A percentile compares a stretch with the other conserved stretches of the same genome.
These are phyloP conservation scores for Apiotrichum gamsii DNA, from an alignment of 1,284 basidiomycete genomes.

Conservation along the genomic window DNA sequence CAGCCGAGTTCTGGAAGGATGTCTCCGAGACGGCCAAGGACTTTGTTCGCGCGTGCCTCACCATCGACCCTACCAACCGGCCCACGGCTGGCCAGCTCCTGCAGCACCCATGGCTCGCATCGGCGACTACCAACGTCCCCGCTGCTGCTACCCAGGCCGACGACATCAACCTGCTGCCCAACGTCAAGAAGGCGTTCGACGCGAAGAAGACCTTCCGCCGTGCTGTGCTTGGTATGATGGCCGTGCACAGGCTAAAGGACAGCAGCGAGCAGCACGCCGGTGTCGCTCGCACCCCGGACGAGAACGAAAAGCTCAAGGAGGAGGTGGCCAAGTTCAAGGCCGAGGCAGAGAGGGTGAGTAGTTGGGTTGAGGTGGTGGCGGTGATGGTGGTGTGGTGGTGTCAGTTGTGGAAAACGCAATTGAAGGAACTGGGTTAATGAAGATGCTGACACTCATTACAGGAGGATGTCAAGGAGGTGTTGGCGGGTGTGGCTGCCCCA, in stretches of 20 bases:
- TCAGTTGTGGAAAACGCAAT: background rate
- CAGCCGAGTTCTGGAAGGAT: conserved; percentile 77
- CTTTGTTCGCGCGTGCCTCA: conserved; percentile 76
- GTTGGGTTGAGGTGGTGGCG: too few relatives aligned
- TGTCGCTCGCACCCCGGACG: conserved; percentile 51
- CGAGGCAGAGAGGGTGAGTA: conserved; percentile 64
- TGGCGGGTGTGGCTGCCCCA: background rate
- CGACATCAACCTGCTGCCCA: conserved; percentile 70
- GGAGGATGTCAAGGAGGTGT: conserved; percentile 36
- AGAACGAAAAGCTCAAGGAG: conserved; percentile 54
- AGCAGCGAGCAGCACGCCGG: conserved; percentile 42
- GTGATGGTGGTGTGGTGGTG: too few relatives aligned
- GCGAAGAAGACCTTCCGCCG: conserved; percentile 81
- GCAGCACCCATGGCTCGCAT: conserved; percentile 68
- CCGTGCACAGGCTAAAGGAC: conserved; percentile 66
- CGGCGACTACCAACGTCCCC: conserved; percentile 49
- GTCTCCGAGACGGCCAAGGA: conserved; percentile 72
- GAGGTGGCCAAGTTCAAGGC: conserved; percentile 68
- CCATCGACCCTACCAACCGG: conserved; percentile 67
- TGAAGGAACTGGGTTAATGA: too few relatives aligned
- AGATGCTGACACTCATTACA: conserved; percentile 7
- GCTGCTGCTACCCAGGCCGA: conserved; percentile 57
- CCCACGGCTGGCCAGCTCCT: conserved; percentile 69
- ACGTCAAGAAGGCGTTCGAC: conserved; percentile 81
- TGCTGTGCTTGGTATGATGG: conserved; percentile 76